A percentile compares a stretch with the other conserved stretches of the same genome.
Evolutionary conservation across 805 yeast genomes (phyloP).

Genomic region (Metschnikowia santaceciliae): DNA sequence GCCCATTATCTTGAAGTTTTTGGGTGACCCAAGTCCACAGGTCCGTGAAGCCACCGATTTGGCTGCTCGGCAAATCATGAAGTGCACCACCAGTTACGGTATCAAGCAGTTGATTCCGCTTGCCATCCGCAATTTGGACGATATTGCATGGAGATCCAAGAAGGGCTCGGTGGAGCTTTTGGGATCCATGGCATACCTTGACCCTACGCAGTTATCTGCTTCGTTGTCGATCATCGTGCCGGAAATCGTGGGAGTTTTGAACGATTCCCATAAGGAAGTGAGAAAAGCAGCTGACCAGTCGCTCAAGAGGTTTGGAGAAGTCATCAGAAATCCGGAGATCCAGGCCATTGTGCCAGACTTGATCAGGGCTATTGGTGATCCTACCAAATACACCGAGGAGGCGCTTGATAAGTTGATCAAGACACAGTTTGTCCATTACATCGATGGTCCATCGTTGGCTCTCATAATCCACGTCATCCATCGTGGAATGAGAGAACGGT

Average conservation of each 20-base stretch:
- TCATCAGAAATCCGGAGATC: conserved; percentile 94
- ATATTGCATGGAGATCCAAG: conserved; percentile 92
- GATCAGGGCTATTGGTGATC: conserved; percentile 92
- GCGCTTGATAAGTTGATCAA: conserved; percentile 82
- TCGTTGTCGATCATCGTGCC: conserved; percentile 91
- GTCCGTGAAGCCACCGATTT: conserved; percentile 87
- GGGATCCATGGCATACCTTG: conserved; percentile 97
- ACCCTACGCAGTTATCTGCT: conserved; percentile 88
- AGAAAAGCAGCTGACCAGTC: conserved; percentile 91
- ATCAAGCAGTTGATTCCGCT: conserved; percentile 87
- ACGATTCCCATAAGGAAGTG: conserved; percentile 95
- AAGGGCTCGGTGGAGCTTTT: conserved; percentile 94
- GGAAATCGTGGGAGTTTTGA: conserved; percentile 90
- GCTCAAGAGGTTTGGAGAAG: conserved; percentile 90
- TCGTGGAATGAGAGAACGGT: conserved; percentile 91
- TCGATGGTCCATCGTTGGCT: conserved; percentile 97
- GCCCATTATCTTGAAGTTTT: conserved; percentile 71
- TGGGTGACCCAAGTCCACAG: conserved; percentile 82
- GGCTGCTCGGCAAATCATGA: conserved; percentile 88
- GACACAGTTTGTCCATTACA: conserved; percentile 94
- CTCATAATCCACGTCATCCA: conserved; percentile 90
- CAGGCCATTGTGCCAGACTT: conserved; percentile 84
- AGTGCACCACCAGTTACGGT: conserved; percentile 87
- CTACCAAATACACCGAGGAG: conserved; percentile 81
- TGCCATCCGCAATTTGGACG: conserved; percentile 81